Evolutionary conservation across 202 grass and related monocot species (phyloP).

Genomic region (Musa balbisiana): DNA sequence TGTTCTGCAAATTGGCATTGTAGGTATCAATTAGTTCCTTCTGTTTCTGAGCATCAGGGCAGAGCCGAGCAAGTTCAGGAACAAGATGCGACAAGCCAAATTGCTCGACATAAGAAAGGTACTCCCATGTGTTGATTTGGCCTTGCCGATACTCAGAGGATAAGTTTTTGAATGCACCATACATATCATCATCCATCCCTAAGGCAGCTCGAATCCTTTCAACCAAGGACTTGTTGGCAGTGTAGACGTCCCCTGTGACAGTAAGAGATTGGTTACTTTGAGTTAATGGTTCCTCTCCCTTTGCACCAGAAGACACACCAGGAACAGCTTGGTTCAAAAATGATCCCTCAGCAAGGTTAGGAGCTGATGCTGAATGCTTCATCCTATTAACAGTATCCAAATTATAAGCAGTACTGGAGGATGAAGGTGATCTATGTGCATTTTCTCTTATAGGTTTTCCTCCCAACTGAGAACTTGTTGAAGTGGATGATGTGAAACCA

Average conservation of each 20-base stretch:
- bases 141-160: conserved; percentile 80
- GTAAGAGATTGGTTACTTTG: conserved; percentile 19
- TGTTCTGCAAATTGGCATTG: conserved; percentile 43
- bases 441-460: conserved; percentile 20
- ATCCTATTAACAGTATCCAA: conserved; percentile 40
- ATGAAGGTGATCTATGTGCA: conserved; percentile 7
- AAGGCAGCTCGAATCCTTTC: conserved; percentile 62
- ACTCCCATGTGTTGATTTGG: conserved; percentile 60
- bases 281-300: conserved; percentile 5
- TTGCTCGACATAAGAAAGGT: conserved; percentile 83
- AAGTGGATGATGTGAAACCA: conserved; percentile 25
- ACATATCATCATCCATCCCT: conserved; percentile 65
- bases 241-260: conserved; percentile 34
- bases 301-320: conserved; percentile 19
- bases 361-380: conserved; percentile 53
- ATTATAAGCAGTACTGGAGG: conserved; percentile 3
- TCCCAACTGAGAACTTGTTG: conserved; percentile 37
- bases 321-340: conserved; percentile 24
- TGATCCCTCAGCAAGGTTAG: conserved; percentile 43
- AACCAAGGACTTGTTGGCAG: conserved; percentile 66
- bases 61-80: conserved; percentile 70
- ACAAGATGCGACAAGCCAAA: conserved; percentile 78
- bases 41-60: conserved; percentile 65
- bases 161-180: conserved; percentile 66
- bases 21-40: conserved; percentile 75